Evolutionary conservation across 805 yeast species (phyloP).

Genomic region (Suhomyces kilbournensis): DNA sequence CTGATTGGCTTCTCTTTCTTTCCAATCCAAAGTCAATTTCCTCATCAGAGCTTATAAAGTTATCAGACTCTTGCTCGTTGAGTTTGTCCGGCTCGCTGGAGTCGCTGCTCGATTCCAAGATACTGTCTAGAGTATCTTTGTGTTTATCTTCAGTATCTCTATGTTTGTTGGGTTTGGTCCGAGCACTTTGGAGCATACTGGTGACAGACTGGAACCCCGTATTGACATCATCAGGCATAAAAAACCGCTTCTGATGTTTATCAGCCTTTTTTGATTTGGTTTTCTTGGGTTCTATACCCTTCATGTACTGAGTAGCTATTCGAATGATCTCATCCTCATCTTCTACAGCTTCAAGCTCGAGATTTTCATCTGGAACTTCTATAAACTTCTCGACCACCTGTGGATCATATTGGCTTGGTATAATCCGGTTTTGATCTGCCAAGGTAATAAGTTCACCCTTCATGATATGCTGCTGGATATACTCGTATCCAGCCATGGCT

Average conservation of each 20-base stretch:
- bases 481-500: constrained; percentile 80
- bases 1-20: neutral
- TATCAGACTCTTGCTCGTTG: neutral
- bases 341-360: constrained; percentile 52
- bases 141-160: neutral
- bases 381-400: constrained; percentile 53
- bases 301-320: constrained; percentile 64
- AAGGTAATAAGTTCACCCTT: constrained; percentile 43
- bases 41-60: constrained; percentile 1
- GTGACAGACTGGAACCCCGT: constrained; percentile 61
- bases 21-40: neutral
- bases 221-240: constrained; percentile 71
- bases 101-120: constrained; percentile 17
- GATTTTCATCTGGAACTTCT: constrained; percentile 69
- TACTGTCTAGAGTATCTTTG: constrained; percentile 12
- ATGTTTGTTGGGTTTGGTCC: neutral
- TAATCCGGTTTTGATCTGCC: constrained; percentile 57
- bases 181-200: constrained; percentile 33
- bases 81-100: neutral
- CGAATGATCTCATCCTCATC: constrained; percentile 64
- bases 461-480: constrained; percentile 68
- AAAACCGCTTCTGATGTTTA: constrained; percentile 45
- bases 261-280: constrained; percentile 10
- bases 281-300: constrained; percentile 34
- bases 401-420: constrained; percentile 61